phyloP scores from a whole-genome alignment of 2,329 filamentous ascomycete species.

The Metarhizium humberi region DNA sequence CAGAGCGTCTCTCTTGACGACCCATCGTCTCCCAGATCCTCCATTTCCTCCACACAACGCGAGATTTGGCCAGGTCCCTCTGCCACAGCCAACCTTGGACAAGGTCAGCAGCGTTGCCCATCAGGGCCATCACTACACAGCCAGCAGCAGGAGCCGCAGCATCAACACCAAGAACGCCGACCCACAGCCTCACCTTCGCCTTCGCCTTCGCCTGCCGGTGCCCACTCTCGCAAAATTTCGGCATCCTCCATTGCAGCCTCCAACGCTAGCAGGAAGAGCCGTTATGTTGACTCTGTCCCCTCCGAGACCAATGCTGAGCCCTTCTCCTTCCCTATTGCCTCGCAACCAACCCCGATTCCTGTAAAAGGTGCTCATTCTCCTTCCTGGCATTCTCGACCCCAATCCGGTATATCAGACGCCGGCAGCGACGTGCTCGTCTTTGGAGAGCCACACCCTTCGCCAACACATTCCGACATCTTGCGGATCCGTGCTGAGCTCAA shows the following conservation, averaged over 20 bases:
- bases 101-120: no score
- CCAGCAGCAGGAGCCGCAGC: slow-evolving; percentile 2
- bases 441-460: slow-evolving; percentile 30
- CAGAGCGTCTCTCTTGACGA: slow-evolving; percentile 1
- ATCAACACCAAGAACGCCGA: slow-evolving; percentile 11
- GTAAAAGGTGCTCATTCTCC: slow-evolving; percentile 33
- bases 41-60: not conserved
- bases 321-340: slow-evolving; percentile 51
- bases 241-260: slow-evolving; percentile 30
- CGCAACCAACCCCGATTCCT: slow-evolving; percentile 37
- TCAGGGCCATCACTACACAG: not conserved
- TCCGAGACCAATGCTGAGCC: slow-evolving; percentile 47
- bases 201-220: not conserved
- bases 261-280: slow-evolving; percentile 40
- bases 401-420: slow-evolving; percentile 31
- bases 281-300: slow-evolving; percentile 50
- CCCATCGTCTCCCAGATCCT: not conserved
- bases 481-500: slow-evolving; percentile 27
- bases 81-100: not conserved
- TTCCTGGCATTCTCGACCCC: slow-evolving; percentile 31
- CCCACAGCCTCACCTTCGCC: slow-evolving; percentile 15
- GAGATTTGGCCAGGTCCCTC: not conserved
- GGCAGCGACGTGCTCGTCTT: slow-evolving; percentile 28
- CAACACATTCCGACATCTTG: slow-evolving; percentile 40
- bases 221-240: slow-evolving; percentile 27